phyloP scores from a whole-genome alignment of 2,329 filamentous ascomycete species.

The Didymella exigua region DNA sequence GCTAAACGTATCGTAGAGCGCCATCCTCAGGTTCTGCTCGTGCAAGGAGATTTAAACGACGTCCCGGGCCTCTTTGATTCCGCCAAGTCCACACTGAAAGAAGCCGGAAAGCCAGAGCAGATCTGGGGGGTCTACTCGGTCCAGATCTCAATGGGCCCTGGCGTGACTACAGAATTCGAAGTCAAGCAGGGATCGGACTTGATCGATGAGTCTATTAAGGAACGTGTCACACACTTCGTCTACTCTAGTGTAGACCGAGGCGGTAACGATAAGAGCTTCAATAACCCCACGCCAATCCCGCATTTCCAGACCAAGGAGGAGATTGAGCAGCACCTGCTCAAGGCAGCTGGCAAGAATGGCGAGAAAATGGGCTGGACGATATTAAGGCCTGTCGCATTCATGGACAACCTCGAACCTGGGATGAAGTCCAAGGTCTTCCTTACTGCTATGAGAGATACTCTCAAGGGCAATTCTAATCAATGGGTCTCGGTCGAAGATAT shows the following conservation, averaged over 20 bases:
- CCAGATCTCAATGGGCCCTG: slow-evolving; percentile 56
- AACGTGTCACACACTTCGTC: slow-evolving; percentile 65
- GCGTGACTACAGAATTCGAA: slow-evolving; percentile 53
- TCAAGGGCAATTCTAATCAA: slow-evolving; percentile 52
- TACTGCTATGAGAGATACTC: slow-evolving; percentile 50
- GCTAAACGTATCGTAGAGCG: slow-evolving; percentile 57
- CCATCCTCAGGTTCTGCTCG: slow-evolving; percentile 58
- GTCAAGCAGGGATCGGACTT: slow-evolving; percentile 63
- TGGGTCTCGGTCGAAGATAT: slow-evolving; percentile 56
- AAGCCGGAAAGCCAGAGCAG: slow-evolving; percentile 38
- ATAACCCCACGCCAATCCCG: slow-evolving; percentile 56
- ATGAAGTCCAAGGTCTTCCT: slow-evolving; percentile 58
- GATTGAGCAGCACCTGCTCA: slow-evolving; percentile 66
- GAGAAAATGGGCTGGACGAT: slow-evolving; percentile 65
- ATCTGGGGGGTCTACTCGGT: slow-evolving; percentile 69
- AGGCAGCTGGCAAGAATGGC: slow-evolving; percentile 49
- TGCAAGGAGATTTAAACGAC: slow-evolving; percentile 64
- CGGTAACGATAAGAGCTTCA: slow-evolving; percentile 59
- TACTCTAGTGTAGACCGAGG: slow-evolving; percentile 70
- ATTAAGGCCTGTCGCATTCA: slow-evolving; percentile 66
- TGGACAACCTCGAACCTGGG: slow-evolving; percentile 61
- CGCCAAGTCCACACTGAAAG: slow-evolving; percentile 47
- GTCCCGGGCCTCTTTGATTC: slow-evolving; percentile 57
- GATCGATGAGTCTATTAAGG: slow-evolving; percentile 62
- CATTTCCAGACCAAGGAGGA: slow-evolving; percentile 68